Conservation (phyloP, 805 yeast genomes). For the Cyberlindnera xylosilytica region DNA sequence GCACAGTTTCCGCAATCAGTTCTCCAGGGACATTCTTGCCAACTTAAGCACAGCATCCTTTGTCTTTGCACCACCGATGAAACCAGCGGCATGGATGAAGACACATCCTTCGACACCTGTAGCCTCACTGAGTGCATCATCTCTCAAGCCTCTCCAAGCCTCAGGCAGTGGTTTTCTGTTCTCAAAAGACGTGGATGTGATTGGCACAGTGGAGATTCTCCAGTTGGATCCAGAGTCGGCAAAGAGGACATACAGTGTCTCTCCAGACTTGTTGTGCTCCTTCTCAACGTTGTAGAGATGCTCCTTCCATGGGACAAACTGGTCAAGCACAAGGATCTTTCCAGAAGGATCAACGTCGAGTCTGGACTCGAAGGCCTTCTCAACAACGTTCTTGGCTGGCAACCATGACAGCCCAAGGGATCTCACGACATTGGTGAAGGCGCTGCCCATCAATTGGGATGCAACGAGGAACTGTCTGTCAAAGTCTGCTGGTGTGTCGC, state of each 20-base stretch:
- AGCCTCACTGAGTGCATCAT: constrained; percentile 67
- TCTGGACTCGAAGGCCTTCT: constrained; percentile 61
- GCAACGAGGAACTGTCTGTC: constrained; percentile 71
- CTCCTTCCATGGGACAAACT: constrained; percentile 93
- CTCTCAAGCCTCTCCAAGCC: constrained; percentile 94
- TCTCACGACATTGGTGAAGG: constrained; percentile 63
- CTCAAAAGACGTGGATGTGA: constrained; percentile 71
- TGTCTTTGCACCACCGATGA: constrained; percentile 90
- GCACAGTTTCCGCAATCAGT: no score
- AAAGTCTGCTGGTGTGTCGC: constrained; percentile 59
- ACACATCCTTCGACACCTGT: constrained; percentile 86
- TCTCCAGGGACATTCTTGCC: constrained; percentile 47
- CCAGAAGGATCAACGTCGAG: constrained; percentile 63
- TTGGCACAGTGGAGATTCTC: constrained; percentile 92
- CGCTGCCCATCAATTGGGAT: constrained; percentile 76
- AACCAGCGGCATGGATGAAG: constrained; percentile 94
- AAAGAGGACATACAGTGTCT: constrained; percentile 74
- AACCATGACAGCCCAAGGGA: constrained; percentile 84
- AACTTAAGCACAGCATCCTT: constrained; percentile 73
- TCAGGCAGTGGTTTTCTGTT: constrained; percentile 88
- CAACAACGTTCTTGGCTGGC: constrained; percentile 81
- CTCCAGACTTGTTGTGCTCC: constrained; percentile 50
- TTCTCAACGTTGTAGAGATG: constrained; percentile 76
- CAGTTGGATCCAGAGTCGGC: constrained; percentile 67
- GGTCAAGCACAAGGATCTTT: constrained; percentile 66